These are phyloP conservation scores for Schrenkiella parvula DNA, from an alignment of 345 rosid genomes.

Conservation along the genomic window DNA sequence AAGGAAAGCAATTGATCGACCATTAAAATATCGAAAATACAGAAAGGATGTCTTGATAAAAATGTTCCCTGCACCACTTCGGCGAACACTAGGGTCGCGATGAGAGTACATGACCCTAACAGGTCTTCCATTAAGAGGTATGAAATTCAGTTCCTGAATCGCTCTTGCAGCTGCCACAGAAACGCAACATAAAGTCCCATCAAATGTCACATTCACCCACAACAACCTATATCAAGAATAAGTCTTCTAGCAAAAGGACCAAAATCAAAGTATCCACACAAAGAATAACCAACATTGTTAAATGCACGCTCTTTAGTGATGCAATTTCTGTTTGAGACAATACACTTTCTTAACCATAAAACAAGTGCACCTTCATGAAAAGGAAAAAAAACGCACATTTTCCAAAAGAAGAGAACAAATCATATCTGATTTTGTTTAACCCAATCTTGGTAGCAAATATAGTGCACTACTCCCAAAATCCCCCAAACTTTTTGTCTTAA, in stretches of 20 bases:
- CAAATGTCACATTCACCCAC: neutral
- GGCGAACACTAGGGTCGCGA: conserved; percentile 68
- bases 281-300: neutral
- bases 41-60: conserved; percentile 63
- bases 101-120: conserved; percentile 86
- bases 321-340: neutral
- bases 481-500: neutral
- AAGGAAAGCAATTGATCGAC: neutral
- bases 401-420: neutral
- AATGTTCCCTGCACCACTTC: conserved; percentile 95
- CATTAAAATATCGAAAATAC: neutral
- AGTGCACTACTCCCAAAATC: neutral
- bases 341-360: too few relatives aligned
- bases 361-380: too few relatives aligned
- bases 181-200: neutral
- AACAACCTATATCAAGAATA: neutral
- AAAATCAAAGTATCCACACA: neutral
- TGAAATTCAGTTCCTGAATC: conserved; percentile 67
- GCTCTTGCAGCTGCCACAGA: conserved; percentile 75
- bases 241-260: neutral
- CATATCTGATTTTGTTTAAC: neutral
- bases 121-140: conserved; percentile 70
- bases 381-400: neutral
- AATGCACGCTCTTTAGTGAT: neutral
- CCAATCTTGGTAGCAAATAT: neutral